These are phyloP conservation scores for Cystobasidium sp. DNA, from an alignment of 1,284 basidiomycete species.

Conservation along the genomic window DNA sequence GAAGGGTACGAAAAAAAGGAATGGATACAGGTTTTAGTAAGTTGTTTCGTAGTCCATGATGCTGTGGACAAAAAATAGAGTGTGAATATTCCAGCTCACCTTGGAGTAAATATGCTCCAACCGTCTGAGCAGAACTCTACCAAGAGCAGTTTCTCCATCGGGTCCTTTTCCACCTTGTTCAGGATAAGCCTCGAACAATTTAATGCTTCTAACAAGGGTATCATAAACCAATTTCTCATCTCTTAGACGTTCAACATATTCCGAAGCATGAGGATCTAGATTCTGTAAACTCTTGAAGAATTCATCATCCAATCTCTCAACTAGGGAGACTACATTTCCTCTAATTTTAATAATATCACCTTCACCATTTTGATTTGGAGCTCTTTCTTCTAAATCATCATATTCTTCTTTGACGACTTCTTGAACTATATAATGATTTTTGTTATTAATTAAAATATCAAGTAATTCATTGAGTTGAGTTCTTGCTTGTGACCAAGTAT, in stretches of 20 bases:
- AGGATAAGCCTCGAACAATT: constrained; percentile 80
- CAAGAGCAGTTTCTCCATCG: constrained; percentile 58
- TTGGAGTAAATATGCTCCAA: constrained; percentile 99
- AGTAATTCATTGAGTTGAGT: constrained; percentile 87
- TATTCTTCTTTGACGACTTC: constrained; percentile 90
- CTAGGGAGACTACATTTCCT: constrained; percentile 89
- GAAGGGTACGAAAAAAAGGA: constrained; percentile 12
- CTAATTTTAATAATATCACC: constrained; percentile 76
- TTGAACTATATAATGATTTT: constrained; percentile 70
- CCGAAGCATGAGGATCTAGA: constrained; percentile 96
- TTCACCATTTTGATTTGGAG: constrained; percentile 68
- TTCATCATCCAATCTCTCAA: constrained; percentile 97
- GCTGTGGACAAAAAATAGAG: neutral
- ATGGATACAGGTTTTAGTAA: neutral
- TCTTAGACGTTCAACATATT: constrained; percentile 94
- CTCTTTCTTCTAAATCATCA: constrained; percentile 85
- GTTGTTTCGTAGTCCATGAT: neutral
- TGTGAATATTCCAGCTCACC: constrained; percentile 61
- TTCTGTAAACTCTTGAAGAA: constrained; percentile 98
- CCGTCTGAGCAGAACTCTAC: constrained; percentile 89
- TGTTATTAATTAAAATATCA: constrained; percentile 71
- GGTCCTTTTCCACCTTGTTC: constrained; percentile 66
- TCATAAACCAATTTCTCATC: constrained; percentile 94
- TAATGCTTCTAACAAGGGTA: constrained; percentile 88
- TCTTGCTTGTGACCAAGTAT: constrained; percentile 87